phyloP scores from a whole-genome alignment of 2,329 filamentous ascomycete genomes.

The Drechslerella stenobrocha region DNA sequence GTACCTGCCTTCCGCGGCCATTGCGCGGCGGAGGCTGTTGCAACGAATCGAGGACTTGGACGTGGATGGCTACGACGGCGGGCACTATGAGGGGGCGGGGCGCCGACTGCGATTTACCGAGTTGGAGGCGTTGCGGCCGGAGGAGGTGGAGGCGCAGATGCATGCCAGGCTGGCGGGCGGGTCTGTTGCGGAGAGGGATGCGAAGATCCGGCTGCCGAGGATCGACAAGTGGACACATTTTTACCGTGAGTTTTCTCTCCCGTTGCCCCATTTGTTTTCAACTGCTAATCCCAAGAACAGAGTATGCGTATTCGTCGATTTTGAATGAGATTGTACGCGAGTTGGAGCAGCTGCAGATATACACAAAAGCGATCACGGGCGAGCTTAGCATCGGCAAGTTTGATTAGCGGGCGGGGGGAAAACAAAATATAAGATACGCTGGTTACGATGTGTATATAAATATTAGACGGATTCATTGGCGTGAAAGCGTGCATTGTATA shows the following conservation, averaged over 20 bases:
- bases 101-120: conserved; percentile 32
- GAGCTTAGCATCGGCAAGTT: conserved; percentile 55
- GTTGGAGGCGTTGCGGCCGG: conserved; percentile 28
- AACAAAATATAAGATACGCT: not conserved
- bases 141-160: too few relatives aligned
- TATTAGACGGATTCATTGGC: too few relatives aligned
- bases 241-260: conserved; percentile 59
- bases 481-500: too few relatives aligned
- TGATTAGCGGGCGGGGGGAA: conserved; percentile 17
- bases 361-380: conserved; percentile 64
- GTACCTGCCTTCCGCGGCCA: conserved; percentile 64
- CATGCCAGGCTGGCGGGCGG: too few relatives aligned
- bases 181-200: conserved; percentile 51
- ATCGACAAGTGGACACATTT: conserved; percentile 62
- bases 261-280: conserved; percentile 57
- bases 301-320: conserved; percentile 54
- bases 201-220: conserved; percentile 51
- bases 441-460: too few relatives aligned
- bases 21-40: conserved; percentile 61
- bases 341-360: conserved; percentile 62
- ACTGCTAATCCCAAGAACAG: conserved; percentile 44
- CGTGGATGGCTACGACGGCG: conserved; percentile 51
- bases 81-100: conserved; percentile 14
- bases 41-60: conserved; percentile 61
- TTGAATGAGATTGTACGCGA: conserved; percentile 60